These are phyloP conservation scores for Ceratobasidium sp. DNA, from an alignment of 1,284 basidiomycete species.

Conservation along the genomic window DNA sequence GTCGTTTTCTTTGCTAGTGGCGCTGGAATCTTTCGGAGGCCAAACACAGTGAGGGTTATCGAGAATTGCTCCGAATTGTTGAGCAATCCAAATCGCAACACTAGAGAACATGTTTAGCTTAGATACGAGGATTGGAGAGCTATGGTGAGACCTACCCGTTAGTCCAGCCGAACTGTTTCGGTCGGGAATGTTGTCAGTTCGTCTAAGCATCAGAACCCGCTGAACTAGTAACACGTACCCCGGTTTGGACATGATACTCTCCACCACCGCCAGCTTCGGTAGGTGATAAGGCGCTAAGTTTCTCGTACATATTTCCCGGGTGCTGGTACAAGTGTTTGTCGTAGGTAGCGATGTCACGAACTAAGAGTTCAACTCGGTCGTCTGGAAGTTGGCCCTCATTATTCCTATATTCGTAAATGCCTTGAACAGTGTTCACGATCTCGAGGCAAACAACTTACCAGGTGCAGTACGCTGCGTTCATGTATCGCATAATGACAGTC, in stretches of 20 bases:
- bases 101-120: no score
- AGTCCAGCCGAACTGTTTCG: no score
- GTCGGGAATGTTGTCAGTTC: no score
- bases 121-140: no score
- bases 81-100: slow-evolving; percentile 25
- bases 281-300: not conserved
- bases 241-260: slow-evolving; percentile 14
- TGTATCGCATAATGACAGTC: slow-evolving; percentile 84
- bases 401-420: not conserved
- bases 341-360: not conserved
- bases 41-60: slow-evolving; percentile 11
- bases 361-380: not conserved
- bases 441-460: slow-evolving; percentile 68
- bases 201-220: no score
- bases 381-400: not conserved
- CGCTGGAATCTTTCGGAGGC: no score
- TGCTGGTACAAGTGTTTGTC: not conserved
- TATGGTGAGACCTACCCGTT: no score
- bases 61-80: not conserved
- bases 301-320: slow-evolving; percentile 15
- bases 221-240: no score
- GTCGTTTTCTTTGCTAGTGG: not conserved
- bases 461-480: slow-evolving; percentile 85
- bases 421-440: not conserved
- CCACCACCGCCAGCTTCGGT: not conserved